Evolutionary conservation across 2,329 filamentous ascomycete genomes (phyloP).

Genomic region (Graphilbum sp.): DNA sequence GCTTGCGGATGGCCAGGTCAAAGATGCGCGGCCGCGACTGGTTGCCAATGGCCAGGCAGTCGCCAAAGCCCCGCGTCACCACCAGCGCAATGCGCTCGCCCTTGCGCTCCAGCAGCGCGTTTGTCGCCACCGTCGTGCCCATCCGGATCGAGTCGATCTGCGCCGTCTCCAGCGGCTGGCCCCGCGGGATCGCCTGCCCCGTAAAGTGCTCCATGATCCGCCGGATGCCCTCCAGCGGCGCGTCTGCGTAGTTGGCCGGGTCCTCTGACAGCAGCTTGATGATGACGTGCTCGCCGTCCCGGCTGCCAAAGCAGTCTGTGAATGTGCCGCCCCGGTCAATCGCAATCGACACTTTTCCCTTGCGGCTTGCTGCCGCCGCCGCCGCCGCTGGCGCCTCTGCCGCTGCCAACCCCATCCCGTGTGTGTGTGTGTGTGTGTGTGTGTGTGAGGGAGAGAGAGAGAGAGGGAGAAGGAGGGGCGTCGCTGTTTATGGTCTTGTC

Average conservation of each 20-base stretch:
- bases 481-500: not conserved
- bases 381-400: too few species aligned
- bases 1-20: constrained; percentile 72
- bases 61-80: constrained; percentile 74
- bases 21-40: constrained; percentile 84
- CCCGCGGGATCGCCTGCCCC: constrained; percentile 59
- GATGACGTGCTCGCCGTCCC: constrained; percentile 24
- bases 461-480: too few species aligned
- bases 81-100: constrained; percentile 79
- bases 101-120: constrained; percentile 78
- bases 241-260: constrained; percentile 78
- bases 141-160: constrained; percentile 84
- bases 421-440: too few species aligned
- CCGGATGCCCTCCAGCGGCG: constrained; percentile 79
- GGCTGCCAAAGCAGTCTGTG: constrained; percentile 80
- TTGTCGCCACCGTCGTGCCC: constrained; percentile 91
- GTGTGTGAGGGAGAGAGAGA: too few species aligned
- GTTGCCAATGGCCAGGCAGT: constrained; percentile 80
- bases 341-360: constrained; percentile 63
- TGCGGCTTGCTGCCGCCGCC: constrained; percentile 33
- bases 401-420: too few species aligned
- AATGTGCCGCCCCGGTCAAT: constrained; percentile 78
- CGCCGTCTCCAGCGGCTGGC: constrained; percentile 63
- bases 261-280: constrained; percentile 55
- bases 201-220: constrained; percentile 69